Evolutionary conservation across 2,329 filamentous ascomycete genomes (phyloP), one percentile per base, ranked within the genome.

Genomic region (Hypoxylon sp.): DNA sequence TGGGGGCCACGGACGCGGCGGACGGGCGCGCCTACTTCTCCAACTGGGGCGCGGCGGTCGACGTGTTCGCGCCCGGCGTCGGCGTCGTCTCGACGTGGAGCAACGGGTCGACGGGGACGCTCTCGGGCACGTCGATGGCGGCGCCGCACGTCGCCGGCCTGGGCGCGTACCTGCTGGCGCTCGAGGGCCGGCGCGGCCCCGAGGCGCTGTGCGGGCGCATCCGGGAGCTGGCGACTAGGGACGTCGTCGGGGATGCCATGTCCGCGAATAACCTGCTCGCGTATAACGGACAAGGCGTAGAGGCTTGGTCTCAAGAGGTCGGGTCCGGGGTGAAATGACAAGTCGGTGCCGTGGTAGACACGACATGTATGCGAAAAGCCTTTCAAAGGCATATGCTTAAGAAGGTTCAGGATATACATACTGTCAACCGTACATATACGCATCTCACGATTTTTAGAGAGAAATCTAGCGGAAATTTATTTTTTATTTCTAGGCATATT

Each of bases 101-200:
- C 50, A 74, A 77, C 51, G 76, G 71, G n/a, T 76, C 78, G 47
- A 75, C 53, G 1, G 72, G 64, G 49, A 68, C 79, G 74, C 58
- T 85, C 77, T 77, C 80, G 4, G 81, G 80, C 46, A 83, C 81
- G 2, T 82, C 79, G 13, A 81, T 81, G 79, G 76, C 80, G 4
- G 64, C 72, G 13, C 80, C 80, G 13, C 79, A 81, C 53, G 72
- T 82, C 55, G 73, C 77, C 2, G 80, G 80, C 5, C 74, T 82
- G 13, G 79, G 58, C 30, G 79, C 79, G 43, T 82, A 82, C 65
- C 73, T 83, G 46, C 69, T 87, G 59, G 78, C 78, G 28, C 80
- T 85, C 15, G 76, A 87, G 28, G 82, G 79, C 4, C 75, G 75
- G 1, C 74, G 67, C 4, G 68, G 70, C 46, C 71, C 72, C 1